phyloP scores from a whole-genome alignment of 495 filamentous ascomycete genomes.

The Ramalina peruviana region DNA sequence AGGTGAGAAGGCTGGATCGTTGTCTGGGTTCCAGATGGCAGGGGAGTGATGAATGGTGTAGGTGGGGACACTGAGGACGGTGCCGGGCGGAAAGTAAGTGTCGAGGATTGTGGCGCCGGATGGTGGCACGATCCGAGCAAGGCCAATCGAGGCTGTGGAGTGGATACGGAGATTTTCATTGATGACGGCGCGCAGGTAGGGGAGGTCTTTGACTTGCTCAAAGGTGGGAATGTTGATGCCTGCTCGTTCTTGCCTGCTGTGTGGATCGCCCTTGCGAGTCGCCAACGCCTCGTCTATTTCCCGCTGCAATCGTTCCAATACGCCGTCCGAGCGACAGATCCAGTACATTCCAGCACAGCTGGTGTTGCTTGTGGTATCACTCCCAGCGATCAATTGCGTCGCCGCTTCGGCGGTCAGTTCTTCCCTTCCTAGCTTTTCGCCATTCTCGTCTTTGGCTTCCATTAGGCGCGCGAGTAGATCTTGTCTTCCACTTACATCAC shows the following conservation, averaged over 20 bases:
- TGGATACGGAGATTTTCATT: constrained; percentile 85
- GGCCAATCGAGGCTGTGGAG: constrained; percentile 75
- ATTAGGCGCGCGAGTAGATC: constrained; percentile 75
- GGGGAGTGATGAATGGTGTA: constrained; percentile 78
- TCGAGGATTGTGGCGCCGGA: constrained; percentile 38
- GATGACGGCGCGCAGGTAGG: constrained; percentile 67
- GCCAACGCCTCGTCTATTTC: constrained; percentile 54
- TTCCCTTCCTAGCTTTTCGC: constrained; percentile 53
- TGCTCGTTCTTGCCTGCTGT: constrained; percentile 7
- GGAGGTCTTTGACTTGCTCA: constrained; percentile 59
- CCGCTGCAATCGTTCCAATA: constrained; percentile 54
- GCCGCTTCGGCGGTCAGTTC: constrained; percentile 82
- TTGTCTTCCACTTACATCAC: constrained; percentile 43
- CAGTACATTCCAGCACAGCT: constrained; percentile 77
- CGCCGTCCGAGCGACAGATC: constrained; percentile 53
- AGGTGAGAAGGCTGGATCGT: constrained; percentile 26
- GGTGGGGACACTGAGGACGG: constrained; percentile 69
- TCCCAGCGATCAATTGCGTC: constrained; percentile 82
- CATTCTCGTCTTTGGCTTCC: constrained; percentile 73
- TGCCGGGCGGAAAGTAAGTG: constrained; percentile 57
- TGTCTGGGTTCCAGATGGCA: constrained; percentile 66
- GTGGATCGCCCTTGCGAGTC: constrained; percentile 20
- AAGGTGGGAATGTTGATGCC: constrained; percentile 48
- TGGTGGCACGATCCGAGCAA: constrained; percentile 65
- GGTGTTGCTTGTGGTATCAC: constrained; percentile 82